These are phyloP conservation scores for Cyanophora paradoxa DNA, from an alignment of 78 protist species.

Conservation along the genomic window DNA sequence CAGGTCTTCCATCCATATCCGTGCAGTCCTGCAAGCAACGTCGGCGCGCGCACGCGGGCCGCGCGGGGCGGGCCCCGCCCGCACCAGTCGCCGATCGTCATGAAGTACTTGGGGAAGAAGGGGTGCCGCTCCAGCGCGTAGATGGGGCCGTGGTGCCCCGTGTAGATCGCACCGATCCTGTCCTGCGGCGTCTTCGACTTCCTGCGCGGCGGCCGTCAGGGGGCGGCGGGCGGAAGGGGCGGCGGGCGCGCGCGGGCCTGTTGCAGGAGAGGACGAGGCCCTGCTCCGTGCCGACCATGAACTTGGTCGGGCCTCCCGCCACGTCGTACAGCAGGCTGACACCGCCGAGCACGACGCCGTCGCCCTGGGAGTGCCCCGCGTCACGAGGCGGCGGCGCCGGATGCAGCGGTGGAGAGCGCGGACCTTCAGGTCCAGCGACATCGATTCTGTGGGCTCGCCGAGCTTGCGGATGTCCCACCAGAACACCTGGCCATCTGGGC, in stretches of 20 bases:
- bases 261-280: constrained; percentile 58
- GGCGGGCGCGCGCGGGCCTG: no score
- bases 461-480: constrained; percentile 76
- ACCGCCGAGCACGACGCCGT: constrained; percentile 35
- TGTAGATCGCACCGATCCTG: constrained; percentile 36
- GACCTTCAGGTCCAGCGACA: constrained; percentile 24
- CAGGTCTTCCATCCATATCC: constrained; percentile 69
- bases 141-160: constrained; percentile 79
- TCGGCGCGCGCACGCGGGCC: no score
- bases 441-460: constrained; percentile 42
- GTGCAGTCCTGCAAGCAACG: no score
- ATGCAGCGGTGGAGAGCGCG: background rate
- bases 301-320: constrained; percentile 58
- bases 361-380: no score
- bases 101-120: constrained; percentile 53
- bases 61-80: no score
- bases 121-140: constrained; percentile 64
- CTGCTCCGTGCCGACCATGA: constrained; percentile 78
- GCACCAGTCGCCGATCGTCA: constrained; percentile 86
- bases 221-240: no score
- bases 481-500: constrained; percentile 19
- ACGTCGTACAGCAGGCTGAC: constrained; percentile 40
- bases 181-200: constrained; percentile 57
- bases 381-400: background rate
- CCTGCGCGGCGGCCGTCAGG: no score